Evolutionary conservation across 371 early-diverging fungal species (phyloP).

Genomic region (Entomophthora muscae): DNA sequence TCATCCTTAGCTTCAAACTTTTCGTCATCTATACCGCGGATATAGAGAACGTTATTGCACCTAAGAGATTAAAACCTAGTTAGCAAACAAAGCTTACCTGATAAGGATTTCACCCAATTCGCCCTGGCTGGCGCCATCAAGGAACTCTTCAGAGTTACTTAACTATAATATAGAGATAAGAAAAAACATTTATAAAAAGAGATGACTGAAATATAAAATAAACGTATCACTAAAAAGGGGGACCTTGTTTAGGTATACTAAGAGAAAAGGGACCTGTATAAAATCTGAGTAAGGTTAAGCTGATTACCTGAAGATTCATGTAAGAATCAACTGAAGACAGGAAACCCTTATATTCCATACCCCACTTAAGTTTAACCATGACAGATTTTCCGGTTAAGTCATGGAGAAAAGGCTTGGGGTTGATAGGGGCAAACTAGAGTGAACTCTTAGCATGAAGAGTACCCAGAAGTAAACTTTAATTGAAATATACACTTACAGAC

Average conservation of each 20-base stretch:
- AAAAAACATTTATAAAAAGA: background rate
- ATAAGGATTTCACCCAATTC: slow-evolving; percentile 87
- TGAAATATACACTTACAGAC: background rate
- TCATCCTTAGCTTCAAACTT: slow-evolving; percentile 11
- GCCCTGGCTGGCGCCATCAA: slow-evolving; percentile 78
- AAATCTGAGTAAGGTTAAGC: background rate
- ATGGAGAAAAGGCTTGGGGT: slow-evolving; percentile 92
- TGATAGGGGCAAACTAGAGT: slow-evolving; percentile 71
- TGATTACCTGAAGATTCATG: slow-evolving; percentile 86
- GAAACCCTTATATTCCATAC: slow-evolving; percentile 90
- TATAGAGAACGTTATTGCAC: slow-evolving; percentile 77
- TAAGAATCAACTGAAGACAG: slow-evolving; percentile 86
- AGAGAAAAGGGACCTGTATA: background rate
- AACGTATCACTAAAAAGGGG: too few species aligned
- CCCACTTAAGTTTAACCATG: slow-evolving; percentile 92
- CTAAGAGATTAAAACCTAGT: slow-evolving; percentile 16
- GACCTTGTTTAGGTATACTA: background rate
- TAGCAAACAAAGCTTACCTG: slow-evolving; percentile 24
- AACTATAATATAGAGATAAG: slow-evolving; percentile 29
- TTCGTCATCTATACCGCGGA: slow-evolving; percentile 51
- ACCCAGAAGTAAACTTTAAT: background rate
- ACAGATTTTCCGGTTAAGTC: slow-evolving; percentile 83
- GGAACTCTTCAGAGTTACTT: slow-evolving; percentile 82
- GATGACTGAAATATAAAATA: background rate
- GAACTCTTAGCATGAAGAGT: background rate